Base-by-base conservation (phyloP, 73 alveolate species). In the Halteria grandinella region DNA sequence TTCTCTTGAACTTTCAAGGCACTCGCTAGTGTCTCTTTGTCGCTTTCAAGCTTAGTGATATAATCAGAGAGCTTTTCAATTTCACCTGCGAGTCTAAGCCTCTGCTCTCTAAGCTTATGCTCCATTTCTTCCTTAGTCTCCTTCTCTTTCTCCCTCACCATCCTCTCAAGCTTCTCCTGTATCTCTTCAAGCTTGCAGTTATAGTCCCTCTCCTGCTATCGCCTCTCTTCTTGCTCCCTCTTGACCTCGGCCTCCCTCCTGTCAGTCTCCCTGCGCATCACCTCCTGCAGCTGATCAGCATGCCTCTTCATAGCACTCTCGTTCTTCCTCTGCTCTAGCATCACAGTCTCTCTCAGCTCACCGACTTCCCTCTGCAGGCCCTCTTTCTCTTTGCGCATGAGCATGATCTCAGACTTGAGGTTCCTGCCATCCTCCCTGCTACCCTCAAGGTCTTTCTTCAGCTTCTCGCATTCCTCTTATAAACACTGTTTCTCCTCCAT, bases 191-290 rank as follows among this genome's bases (percentile, higher is more conserved):
- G 71, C 50, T 39, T 75, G 17, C 40, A 23, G 33, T 73, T 36
- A 40, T 66, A 66, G 10, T 47, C 80, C 28, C 32, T 21, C 24
- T 66, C 80, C 18, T 52, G 55, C n/a, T 18, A 44, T 23, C 47
- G 43, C 21, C 80, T 41, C 36, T 66, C 80, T 28, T 66, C 66
- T 66, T 66, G 43, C 21, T 73, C 86, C 43, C 50, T 47, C 18
- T 18, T 77, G 4, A 77, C 52, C 24, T 43, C 69, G 1, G 1
- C 40, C n/a, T 77, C 88, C 37, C 74, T 59, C 41, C 53, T 40
- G 17, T 59, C 69, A 21, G 29, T 21, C 12, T 77, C 88, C 43
- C 45, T 66, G 6, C 43, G 28, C 48, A 31, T 55, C 36, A 77
- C 17, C 31, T 77, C 88, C 33, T 60, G 49, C 34, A 77, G 1